Evolutionary conservation across 2,329 filamentous ascomycete species (phyloP).

Genomic region (Dactylellina haptotyla): DNA sequence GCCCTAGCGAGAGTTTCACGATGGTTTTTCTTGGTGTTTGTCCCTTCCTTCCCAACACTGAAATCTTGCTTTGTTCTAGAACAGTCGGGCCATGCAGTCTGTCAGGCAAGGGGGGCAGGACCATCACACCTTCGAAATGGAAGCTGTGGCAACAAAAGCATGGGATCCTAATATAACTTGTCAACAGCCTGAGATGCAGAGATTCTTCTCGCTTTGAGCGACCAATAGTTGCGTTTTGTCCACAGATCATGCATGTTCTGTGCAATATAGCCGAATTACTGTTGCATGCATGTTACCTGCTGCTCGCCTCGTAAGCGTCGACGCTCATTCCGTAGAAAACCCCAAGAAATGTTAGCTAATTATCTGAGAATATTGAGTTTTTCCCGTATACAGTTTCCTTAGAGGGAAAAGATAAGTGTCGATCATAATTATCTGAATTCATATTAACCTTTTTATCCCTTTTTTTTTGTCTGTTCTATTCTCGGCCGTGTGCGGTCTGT

Average conservation of each 20-base stretch:
- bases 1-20: slow-evolving; percentile 5
- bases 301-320: slow-evolving; percentile 47
- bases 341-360: slow-evolving; percentile 22
- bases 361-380: slow-evolving; percentile 21
- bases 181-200: slow-evolving; percentile 28
- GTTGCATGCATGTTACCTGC: slow-evolving; percentile 43
- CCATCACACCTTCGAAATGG: slow-evolving; percentile 38
- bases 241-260: slow-evolving; percentile 36
- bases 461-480: background rate
- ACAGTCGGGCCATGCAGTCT: slow-evolving; percentile 36
- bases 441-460: slow-evolving; percentile 27
- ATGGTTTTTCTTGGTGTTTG: slow-evolving; percentile 30
- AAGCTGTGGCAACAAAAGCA: slow-evolving; percentile 34
- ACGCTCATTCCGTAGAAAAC: slow-evolving; percentile 34
- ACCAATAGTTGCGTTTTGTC: slow-evolving; percentile 14
- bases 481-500: background rate
- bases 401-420: slow-evolving; percentile 22
- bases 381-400: slow-evolving; percentile 49
- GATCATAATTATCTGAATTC: slow-evolving; percentile 32
- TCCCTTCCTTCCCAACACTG: slow-evolving; percentile 4
- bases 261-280: slow-evolving; percentile 52
- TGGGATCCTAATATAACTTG: slow-evolving; percentile 54
- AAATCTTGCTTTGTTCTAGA: slow-evolving; percentile 36
- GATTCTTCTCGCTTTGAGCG: slow-evolving; percentile 24
- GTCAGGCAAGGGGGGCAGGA: slow-evolving; percentile 19